Evolutionary conservation across 257 asterid species (phyloP).

Genomic region (Avicennia marina): DNA sequence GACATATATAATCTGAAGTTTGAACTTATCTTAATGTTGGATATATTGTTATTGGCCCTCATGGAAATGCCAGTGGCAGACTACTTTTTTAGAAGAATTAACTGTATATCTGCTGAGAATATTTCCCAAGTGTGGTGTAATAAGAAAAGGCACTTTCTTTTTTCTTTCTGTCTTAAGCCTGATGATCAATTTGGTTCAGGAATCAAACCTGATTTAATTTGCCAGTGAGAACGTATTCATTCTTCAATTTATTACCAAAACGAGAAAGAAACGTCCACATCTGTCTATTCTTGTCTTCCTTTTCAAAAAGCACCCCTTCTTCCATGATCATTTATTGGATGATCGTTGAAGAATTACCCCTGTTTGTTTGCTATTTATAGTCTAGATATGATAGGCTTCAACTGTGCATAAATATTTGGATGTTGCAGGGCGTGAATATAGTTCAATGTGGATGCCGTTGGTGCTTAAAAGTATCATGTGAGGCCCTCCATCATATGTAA

Average conservation of each 20-base stretch:
- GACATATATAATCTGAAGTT: neutral
- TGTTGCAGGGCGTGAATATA: conserved; percentile 73
- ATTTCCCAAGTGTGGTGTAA: neutral
- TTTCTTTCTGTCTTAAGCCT: neutral
- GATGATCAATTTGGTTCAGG: too few relatives aligned
- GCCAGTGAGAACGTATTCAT: neutral
- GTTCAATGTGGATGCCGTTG: conserved; percentile 59
- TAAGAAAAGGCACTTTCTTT: too few relatives aligned
- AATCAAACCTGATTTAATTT: neutral
- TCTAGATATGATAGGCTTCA: conserved; percentile 43
- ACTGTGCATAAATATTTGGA: conserved; percentile 63
- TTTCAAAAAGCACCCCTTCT: conserved; percentile 7
- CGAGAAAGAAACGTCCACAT: neutral
- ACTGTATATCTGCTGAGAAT: neutral
- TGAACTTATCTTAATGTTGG: neutral
- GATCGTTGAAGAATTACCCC: conserved; percentile 9
- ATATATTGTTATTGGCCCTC: neutral
- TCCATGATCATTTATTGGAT: conserved; percentile 11
- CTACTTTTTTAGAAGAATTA: neutral
- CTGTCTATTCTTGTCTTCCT: conserved; percentile 4
- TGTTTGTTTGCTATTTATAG: conserved; percentile 23
- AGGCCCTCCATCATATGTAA: conserved; percentile 69
- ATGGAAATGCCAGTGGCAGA: neutral
- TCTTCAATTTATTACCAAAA: neutral
- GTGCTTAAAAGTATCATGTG: conserved; percentile 58